A percentile compares a stretch with the other conserved stretches of the same genome.
Conservation (phyloP, 1,139 yeast genomes). For the Geotrichum klebahnii region DNA sequence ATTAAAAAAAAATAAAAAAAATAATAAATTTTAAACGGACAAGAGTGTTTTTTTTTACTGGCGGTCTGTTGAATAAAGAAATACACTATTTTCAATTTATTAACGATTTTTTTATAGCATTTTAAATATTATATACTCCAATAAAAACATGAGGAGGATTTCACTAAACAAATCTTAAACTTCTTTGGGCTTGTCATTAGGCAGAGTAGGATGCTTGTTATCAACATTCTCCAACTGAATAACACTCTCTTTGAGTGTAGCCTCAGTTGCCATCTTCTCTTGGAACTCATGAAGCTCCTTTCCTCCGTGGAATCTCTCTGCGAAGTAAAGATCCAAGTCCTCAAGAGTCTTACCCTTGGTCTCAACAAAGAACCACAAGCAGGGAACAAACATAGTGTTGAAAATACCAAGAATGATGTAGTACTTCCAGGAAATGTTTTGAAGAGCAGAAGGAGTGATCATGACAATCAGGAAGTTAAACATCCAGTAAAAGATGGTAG, state of each 20-base stretch:
- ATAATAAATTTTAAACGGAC: too few relatives aligned
- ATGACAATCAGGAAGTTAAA: constrained; percentile 52
- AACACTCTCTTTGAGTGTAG: not conserved
- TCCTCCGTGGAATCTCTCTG: not conserved
- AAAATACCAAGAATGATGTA: constrained; percentile 45
- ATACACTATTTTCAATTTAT: too few relatives aligned
- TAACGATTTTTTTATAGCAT: too few relatives aligned
- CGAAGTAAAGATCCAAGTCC: constrained; percentile 30
- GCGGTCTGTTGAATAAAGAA: too few relatives aligned
- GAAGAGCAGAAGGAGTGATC: constrained; percentile 52
- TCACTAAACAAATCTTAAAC: not conserved
- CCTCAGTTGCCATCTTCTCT: not conserved
- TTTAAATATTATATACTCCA: not conserved
- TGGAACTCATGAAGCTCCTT: not conserved
- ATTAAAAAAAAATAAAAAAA: too few relatives aligned
- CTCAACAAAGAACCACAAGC: constrained; percentile 1
- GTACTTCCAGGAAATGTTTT: constrained; percentile 45
- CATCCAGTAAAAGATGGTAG: constrained; percentile 53
- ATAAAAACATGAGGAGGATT: not conserved
- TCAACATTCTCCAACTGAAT: constrained; percentile 1
- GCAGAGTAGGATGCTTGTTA: not conserved
- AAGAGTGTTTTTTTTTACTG: too few relatives aligned
- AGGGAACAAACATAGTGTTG: constrained; percentile 40
- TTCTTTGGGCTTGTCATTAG: not conserved
- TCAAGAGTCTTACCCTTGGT: constrained; percentile 4